Evolutionary conservation across 1,139 yeast species (phyloP), one percentile per base, ranked within the genome.

Genomic region (Debaryomyces robertsiae): DNA sequence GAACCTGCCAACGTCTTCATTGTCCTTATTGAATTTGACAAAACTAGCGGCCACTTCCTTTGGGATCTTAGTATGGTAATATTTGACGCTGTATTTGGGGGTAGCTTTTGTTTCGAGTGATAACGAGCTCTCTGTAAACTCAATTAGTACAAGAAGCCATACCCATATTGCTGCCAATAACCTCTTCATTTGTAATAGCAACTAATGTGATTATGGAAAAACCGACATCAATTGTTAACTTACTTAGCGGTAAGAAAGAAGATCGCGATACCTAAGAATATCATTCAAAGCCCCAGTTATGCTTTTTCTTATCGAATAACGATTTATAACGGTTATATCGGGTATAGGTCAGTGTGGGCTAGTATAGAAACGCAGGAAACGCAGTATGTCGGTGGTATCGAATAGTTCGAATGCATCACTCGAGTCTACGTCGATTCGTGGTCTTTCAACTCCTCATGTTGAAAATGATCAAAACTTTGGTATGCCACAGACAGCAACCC

Each of bases 371-470:
- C 5, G 7, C 22, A 7, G 22, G 22, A 19, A 19, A 7, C 5
- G 7, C 22, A 19, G 22, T 5, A 35, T 36, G 30, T 22, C 29
- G 17, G 29, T 23, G 4, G 15, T 34, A 9, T 16, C 39, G 6
- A 36, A 30, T 30, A 30, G 23, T 23, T 37, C 40, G 16, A 27
- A 11, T n/a, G 27, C 35, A 4, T 32, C 34, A n/a, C 18, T 30
- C n/a, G 36, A 31, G 7, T 30, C 30, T 16, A 17, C 32, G 9
- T 27, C 40, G 3, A 36, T 44, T 10, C 30, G 34, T 3, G 58
- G 52, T 2, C 49, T 56, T 31, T 48, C 51, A 3, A 57, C 60
- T 3, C 55, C 61, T 1, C 50, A 53, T 32, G 41, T 51, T 14
- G 46, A 46, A 13, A 43, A 45, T 19, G 53, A 52, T 6, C 48